Evolutionary conservation across 2,329 filamentous ascomycete genomes (phyloP).

Genomic region (Aspergillus nomiae): DNA sequence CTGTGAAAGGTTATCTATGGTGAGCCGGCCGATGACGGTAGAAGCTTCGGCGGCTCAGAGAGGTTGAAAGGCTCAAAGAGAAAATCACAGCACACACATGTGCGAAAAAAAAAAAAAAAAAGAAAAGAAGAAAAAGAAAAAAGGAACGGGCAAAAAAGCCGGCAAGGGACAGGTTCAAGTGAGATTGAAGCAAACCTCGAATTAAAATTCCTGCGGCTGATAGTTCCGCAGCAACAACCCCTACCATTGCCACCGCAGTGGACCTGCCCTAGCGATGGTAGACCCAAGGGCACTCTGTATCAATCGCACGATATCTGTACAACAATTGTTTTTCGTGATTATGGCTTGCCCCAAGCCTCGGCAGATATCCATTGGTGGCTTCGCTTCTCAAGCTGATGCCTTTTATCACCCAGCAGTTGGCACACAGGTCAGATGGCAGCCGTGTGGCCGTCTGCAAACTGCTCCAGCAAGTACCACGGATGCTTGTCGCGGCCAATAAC

Average conservation of each 20-base stretch:
- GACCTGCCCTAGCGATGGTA: background rate
- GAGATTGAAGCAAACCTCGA: background rate
- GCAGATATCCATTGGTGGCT: background rate
- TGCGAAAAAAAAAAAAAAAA: background rate
- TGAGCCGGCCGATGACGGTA: background rate
- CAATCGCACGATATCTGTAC: background rate
- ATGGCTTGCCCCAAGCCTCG: background rate
- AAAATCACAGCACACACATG: background rate
- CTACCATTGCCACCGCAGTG: slow-evolving; percentile 1
- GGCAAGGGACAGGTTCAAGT: background rate
- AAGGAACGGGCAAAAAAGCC: background rate
- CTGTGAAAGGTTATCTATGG: background rate
- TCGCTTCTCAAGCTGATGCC: background rate
- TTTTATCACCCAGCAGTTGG: background rate
- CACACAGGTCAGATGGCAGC: background rate
- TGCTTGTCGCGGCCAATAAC: background rate
- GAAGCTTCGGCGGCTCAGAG: background rate
- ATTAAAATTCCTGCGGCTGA: background rate
- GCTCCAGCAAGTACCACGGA: background rate
- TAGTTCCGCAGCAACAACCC: slow-evolving; percentile 1
- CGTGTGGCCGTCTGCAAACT: background rate
- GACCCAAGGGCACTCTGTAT: background rate
- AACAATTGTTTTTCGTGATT: background rate
- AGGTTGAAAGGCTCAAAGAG: background rate
- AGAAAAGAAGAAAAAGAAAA: background rate